A percentile compares a stretch with the other conserved stretches of the same genome.
These are phyloP conservation scores for Tricholoma bakamatsutake DNA, from an alignment of 768 basidiomycete genomes.

Conservation along the genomic window DNA sequence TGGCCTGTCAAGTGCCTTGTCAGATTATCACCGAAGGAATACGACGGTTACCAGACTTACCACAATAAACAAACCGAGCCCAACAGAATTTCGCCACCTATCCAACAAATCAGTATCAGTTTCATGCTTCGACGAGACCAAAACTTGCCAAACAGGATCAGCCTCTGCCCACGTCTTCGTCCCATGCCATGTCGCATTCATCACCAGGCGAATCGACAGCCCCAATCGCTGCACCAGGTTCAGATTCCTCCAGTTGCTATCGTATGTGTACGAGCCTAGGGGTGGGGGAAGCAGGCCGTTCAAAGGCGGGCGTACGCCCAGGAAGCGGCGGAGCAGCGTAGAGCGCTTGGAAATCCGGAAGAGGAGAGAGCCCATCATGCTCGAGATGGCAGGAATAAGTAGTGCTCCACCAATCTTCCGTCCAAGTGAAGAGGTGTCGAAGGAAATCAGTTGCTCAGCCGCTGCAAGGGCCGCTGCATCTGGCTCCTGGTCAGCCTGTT, in stretches of 20 bases:
- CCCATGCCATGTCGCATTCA: conserved; percentile 48
- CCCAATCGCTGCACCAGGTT: conserved; percentile 22
- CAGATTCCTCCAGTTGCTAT: conserved; percentile 17
- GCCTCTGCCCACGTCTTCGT: conserved; percentile 57
- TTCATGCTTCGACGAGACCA: conserved; percentile 1
- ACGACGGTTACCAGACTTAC: conserved; percentile 31
- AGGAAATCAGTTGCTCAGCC: conserved; percentile 52
- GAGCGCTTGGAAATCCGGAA: conserved; percentile 46
- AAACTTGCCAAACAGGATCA: conserved; percentile 65
- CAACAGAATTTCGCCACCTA: conserved; percentile 64
- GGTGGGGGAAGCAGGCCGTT: conserved; percentile 10
- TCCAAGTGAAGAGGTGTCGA: conserved; percentile 56
- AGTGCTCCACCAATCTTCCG: conserved; percentile 66
- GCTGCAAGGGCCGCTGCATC: conserved; percentile 39
- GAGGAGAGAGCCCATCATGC: conserved; percentile 56
- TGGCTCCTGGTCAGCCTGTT: conserved; percentile 30
- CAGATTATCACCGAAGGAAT: background rate
- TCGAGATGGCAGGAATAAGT: conserved; percentile 61
- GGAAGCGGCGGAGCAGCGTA: conserved; percentile 30
- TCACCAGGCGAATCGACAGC: conserved; percentile 27
- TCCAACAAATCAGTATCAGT: conserved; percentile 7
- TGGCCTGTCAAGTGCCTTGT: conserved; percentile 35
- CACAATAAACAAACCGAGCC: conserved; percentile 61
- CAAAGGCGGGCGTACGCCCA: conserved; percentile 28
- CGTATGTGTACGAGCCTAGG: conserved; percentile 8